Base-by-base conservation (phyloP, 2,329 filamentous ascomycete species). In the Aspergillus pseudoglaucus region DNA sequence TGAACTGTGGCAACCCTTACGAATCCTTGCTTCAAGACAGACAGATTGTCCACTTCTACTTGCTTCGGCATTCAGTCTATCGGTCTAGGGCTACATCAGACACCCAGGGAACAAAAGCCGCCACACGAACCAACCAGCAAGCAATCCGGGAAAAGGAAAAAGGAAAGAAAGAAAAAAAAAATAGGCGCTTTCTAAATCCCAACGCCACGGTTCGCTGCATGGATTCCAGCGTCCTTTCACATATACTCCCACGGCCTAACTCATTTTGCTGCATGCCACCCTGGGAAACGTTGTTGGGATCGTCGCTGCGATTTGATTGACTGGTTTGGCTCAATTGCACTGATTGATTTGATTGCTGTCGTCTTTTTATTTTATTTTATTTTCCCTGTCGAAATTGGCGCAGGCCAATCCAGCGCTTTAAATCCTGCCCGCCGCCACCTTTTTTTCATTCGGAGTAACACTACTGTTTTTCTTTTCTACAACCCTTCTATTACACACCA, bases 131-230 rank as follows among this genome's bases (percentile, higher is more conserved):
- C 14, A 44, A 32, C 12, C 42, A 40, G 15, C n/a, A 17, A 27
- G 40, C 27, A 22, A 39, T 18, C 37, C 25, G 25, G 25, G 23
- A 9, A 25, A 25, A 10, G 25, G 5, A 30, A 30, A 12, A 10
- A 4, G 10, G 12, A 30, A 12, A 30, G 5, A 30, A 30, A 12
- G 12, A 27, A 27, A 12, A 27, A 27, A 30, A 12, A 30, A 30
- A 5, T 12, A 12, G 9, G 25, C 9, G 25, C 25, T 30, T 30
- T 12, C 10, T 10, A 12, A 18, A 45, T 40, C 30, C 57, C 57
- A 57, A 50, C 49, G 51, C 46, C 49, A 51, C 51, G 57, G 54
- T 56, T 54, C 57, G 50, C 53, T 58, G 54, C 56, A 57, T 58
- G 56, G 55, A 40, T 55, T 49, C 54, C 17, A 17, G 37, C 17